phyloP scores from a whole-genome alignment of 345 rosid genomes.

The Noccaea caerulescens region DNA sequence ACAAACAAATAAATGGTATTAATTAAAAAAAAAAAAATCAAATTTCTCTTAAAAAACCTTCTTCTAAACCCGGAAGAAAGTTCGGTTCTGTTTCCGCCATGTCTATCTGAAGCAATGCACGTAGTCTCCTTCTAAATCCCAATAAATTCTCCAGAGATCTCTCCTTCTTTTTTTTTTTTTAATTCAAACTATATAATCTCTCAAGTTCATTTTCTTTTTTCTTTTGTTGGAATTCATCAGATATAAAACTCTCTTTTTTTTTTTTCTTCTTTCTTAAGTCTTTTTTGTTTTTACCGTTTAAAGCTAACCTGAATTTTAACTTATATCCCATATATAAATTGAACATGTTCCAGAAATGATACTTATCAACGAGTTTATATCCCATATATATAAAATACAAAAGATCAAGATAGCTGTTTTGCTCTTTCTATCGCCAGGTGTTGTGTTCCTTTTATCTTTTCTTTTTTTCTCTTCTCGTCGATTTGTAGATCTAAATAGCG shows the following conservation, averaged over 20 bases:
- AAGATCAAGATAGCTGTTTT: slow-evolving; percentile 30
- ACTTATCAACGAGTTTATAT: neutral
- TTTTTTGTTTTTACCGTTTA: neutral
- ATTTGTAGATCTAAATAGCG: slow-evolving; percentile 37
- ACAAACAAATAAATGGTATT: slow-evolving; percentile 9
- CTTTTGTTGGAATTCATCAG: slow-evolving; percentile 3
- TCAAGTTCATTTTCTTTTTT: neutral
- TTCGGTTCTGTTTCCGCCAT: slow-evolving; percentile 35
- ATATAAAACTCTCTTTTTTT: slow-evolving; percentile 12
- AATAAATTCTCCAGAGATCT: neutral
- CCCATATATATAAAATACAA: no score
- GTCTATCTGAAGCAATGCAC: slow-evolving; percentile 41
- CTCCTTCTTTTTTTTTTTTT: slow-evolving; percentile 13
- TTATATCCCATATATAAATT: neutral
- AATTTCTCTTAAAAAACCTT: neutral
- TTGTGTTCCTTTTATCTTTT: slow-evolving; percentile 17
- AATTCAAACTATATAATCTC: slow-evolving; percentile 13
- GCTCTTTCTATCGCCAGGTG: slow-evolving; percentile 40
- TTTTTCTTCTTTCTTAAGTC: neutral
- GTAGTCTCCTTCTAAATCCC: slow-evolving; percentile 10
- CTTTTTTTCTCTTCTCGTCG: neutral
- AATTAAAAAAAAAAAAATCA: neutral
- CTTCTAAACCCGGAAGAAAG: slow-evolving; percentile 11
- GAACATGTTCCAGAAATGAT: neutral
- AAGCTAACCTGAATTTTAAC: neutral